phyloP scores from a whole-genome alignment of 2,329 filamentous ascomycete species.

The Aspergillus sp. region DNA sequence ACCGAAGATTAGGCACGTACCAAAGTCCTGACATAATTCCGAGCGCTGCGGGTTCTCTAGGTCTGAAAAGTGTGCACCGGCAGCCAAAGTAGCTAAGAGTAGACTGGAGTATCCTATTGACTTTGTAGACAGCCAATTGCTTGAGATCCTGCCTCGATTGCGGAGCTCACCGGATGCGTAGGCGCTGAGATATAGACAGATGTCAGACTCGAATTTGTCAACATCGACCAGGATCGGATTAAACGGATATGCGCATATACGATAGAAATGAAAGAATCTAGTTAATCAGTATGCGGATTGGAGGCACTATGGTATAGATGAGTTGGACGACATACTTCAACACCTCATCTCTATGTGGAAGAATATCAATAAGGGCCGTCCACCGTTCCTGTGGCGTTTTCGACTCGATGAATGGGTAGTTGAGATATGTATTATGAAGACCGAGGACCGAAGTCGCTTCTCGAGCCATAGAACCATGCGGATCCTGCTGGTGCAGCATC shows the following conservation, averaged over 20 bases:
- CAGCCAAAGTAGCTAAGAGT: constrained; percentile 34
- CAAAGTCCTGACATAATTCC: constrained; percentile 32
- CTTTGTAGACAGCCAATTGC: constrained; percentile 30
- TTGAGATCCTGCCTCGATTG: constrained; percentile 23
- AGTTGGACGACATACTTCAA: constrained; percentile 28
- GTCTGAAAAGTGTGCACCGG: constrained; percentile 39
- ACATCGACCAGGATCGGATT: constrained; percentile 38
- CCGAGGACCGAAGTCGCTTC: constrained; percentile 37
- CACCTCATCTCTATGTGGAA: constrained; percentile 32
- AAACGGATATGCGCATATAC: constrained; percentile 34
- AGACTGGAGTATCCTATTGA: constrained; percentile 36
- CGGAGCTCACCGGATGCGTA: constrained; percentile 30
- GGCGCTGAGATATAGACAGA: constrained; percentile 35
- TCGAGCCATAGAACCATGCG: constrained; percentile 31
- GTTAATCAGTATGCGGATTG: background rate
- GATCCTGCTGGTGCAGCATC: constrained; percentile 33
- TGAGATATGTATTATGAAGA: constrained; percentile 36
- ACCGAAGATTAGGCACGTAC: constrained; percentile 20
- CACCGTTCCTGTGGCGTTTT: constrained; percentile 33
- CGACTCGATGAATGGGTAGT: constrained; percentile 37
- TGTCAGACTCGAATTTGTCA: constrained; percentile 35
- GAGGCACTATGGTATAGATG: too few species aligned
- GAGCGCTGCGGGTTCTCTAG: constrained; percentile 32
- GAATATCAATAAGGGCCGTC: constrained; percentile 28
- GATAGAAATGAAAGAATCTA: constrained; percentile 40